phyloP scores from a whole-genome alignment of 192 early-diverging fungal species.

The Coemansia sp. region DNA sequence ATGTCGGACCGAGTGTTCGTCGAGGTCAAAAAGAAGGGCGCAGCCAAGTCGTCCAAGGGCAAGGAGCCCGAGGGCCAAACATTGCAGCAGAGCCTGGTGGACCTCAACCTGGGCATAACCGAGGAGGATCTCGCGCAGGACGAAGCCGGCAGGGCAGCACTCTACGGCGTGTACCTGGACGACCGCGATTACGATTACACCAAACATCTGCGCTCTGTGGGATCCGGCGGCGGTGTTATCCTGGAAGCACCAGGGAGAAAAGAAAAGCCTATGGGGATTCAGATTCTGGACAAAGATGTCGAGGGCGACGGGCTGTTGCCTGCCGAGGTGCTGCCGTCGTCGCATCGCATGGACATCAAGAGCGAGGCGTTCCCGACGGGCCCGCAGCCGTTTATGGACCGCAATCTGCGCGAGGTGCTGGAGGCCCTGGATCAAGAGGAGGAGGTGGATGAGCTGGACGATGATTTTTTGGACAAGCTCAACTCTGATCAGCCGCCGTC shows the following conservation, averaged over 20 bases:
- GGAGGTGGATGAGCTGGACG: slow-evolving; percentile 75
- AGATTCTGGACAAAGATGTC: slow-evolving; percentile 28
- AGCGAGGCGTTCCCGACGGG: slow-evolving; percentile 60
- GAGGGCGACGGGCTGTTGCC: slow-evolving; percentile 56
- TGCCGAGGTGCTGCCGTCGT: slow-evolving; percentile 70
- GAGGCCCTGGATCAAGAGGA: slow-evolving; percentile 92
- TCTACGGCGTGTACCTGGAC: slow-evolving; percentile 89
- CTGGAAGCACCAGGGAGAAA: slow-evolving; percentile 64
- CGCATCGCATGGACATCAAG: slow-evolving; percentile 69
- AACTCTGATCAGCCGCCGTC: slow-evolving; percentile 67
- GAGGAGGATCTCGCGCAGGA: slow-evolving; percentile 34
- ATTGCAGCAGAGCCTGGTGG: slow-evolving; percentile 17
- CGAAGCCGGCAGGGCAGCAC: slow-evolving; percentile 68
- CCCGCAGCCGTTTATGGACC: slow-evolving; percentile 75
- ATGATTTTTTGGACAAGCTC: slow-evolving; percentile 79
- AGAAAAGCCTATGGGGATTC: slow-evolving; percentile 46
- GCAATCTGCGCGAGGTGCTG: slow-evolving; percentile 79
- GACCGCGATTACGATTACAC: slow-evolving; percentile 94
- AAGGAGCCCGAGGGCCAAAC: slow-evolving; percentile 30
- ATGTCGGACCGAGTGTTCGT: no score
- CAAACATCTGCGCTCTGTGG: slow-evolving; percentile 86
- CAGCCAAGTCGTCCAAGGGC: slow-evolving; percentile 3
- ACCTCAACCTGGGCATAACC: slow-evolving; percentile 15
- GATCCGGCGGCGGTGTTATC: slow-evolving; percentile 72
- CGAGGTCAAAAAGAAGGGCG: slow-evolving; percentile 48